Conservation (phyloP, 2,329 filamentous ascomycete genomes). For the Monilinia aucupariae region DNA sequence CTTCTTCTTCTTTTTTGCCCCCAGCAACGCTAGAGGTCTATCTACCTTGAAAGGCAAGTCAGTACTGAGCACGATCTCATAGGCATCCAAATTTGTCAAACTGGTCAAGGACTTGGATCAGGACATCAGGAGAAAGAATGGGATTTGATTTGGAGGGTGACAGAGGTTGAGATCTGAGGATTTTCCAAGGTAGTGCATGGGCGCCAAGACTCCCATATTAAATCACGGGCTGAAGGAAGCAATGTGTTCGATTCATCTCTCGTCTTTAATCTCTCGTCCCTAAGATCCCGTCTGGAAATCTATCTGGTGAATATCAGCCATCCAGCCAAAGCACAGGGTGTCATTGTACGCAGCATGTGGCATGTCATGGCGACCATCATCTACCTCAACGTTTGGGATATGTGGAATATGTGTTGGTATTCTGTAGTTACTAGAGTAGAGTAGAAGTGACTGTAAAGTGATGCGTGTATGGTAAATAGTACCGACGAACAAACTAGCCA, state of each 20-base stretch:
- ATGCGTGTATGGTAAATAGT: background rate
- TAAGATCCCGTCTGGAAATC: no score
- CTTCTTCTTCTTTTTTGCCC: no score
- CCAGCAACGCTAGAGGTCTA: no score
- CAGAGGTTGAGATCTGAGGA: background rate
- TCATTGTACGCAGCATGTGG: background rate
- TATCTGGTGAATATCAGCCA: no score
- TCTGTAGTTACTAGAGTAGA: background rate
- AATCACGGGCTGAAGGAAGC: no score
- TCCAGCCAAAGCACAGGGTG: no score
- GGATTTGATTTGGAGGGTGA: background rate
- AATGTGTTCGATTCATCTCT: no score
- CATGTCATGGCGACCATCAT: background rate
- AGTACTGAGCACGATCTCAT: no score
- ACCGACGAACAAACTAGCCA: background rate
- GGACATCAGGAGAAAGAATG: background rate
- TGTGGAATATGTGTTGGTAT: background rate
- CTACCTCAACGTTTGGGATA: background rate
- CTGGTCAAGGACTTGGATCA: background rate
- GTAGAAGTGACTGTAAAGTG: background rate
- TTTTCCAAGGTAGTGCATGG: background rate
- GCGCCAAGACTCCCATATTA: no score
- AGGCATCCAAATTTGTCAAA: no score
- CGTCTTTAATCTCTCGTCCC: no score
- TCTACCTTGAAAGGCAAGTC: no score